phyloP scores from a whole-genome alignment of 371 early-diverging fungal species.

The Rhizomucor miehei region DNA sequence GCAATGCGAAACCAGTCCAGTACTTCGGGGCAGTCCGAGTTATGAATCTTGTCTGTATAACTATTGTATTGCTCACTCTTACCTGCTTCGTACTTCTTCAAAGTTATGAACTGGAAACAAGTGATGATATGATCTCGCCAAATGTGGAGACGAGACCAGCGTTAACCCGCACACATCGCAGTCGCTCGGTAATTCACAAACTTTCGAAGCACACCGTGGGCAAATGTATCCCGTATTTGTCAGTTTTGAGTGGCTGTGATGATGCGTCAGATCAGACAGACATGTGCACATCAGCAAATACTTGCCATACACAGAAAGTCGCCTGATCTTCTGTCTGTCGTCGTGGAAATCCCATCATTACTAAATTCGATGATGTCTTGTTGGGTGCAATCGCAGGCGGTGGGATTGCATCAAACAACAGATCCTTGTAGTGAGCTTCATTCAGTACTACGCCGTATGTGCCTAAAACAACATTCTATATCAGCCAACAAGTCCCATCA shows the following conservation, averaged over 20 bases:
- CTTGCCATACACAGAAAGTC: constrained; percentile 84
- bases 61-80: constrained; percentile 6
- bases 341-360: constrained; percentile 92
- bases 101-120: constrained; percentile 87
- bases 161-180: constrained; percentile 93
- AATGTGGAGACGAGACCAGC: constrained; percentile 86
- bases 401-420: constrained; percentile 75
- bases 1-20: constrained; percentile 30
- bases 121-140: constrained; percentile 95
- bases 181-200: constrained; percentile 91
- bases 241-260: constrained; percentile 71
- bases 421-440: constrained; percentile 77
- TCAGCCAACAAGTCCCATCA: not conserved
- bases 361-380: constrained; percentile 64
- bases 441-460: constrained; percentile 83
- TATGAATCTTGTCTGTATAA: not conserved
- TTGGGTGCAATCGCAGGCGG: constrained; percentile 77
- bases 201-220: constrained; percentile 80
- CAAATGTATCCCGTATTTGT: constrained; percentile 82
- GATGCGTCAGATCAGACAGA: not conserved
- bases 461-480: constrained; percentile 44
- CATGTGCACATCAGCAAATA: constrained; percentile 1
- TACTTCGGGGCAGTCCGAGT: constrained; percentile 11
- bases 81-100: constrained; percentile 48
- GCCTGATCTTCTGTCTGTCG: constrained; percentile 55